Evolutionary conservation across 2,329 filamentous ascomycete genomes (phyloP), one percentile per base, ranked within the genome.

Genomic region (Coccinonectria pachysandricola): DNA sequence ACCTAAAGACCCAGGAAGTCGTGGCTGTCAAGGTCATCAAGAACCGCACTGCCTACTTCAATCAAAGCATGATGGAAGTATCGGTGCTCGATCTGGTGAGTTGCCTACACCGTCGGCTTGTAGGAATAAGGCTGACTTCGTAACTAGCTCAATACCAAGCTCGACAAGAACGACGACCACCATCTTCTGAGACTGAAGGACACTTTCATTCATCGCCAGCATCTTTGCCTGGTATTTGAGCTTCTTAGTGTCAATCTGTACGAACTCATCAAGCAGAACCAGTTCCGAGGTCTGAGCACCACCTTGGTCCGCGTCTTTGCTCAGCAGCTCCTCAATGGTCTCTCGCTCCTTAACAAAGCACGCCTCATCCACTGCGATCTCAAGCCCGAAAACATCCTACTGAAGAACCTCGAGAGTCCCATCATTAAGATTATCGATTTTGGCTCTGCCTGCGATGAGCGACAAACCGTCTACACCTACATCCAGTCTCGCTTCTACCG

Each of bases 371-470:
- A 98, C 56, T 98, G 91, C 56, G 91, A 98, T 65, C 56, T 98
- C 53, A 98, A 98, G 54, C 91, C 91, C 1, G 91, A 98, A 56
- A 98, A 98, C 45, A 98, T 98, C 31, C 60, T 98, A 21, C 65
- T 98, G 28, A 98, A 98, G 58, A 98, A 98, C 52, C 75, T 98
- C 21, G 91, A 98, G 55, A 96, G 88, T 47, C 91, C 91, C 3
- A 96, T 98, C 42, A 98, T 98, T 69, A 98, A 98, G 57, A 95
- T 98, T 48, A 98, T 98, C 53, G 91, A 98, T 66, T 98, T 98
- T 51, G 91, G 91, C 21, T 98, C 91, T 19, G 91, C 91, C 9
- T 98, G 91, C 55, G 91, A 98, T 54, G 91, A 98, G 59, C 78
- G 91, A 26, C 91, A 98, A 54, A 98, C 91, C 1, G 91, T 98